These are phyloP conservation scores for Exsudoporus floridanus DNA, from an alignment of 1,284 basidiomycete genomes.

Conservation along the genomic window DNA sequence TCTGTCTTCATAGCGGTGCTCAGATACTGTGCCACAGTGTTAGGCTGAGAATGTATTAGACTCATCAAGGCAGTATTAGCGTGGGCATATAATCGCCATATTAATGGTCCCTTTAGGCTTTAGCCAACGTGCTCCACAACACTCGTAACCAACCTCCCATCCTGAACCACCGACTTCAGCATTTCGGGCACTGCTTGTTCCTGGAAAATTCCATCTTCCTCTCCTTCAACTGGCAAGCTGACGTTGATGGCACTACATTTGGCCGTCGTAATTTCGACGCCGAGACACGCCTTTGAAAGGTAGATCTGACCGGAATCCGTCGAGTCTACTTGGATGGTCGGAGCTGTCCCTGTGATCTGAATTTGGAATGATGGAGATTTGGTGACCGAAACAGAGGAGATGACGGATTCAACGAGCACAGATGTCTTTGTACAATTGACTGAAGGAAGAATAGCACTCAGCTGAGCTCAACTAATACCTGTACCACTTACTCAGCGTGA, in stretches of 20 bases:
- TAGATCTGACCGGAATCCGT: conserved; percentile 97
- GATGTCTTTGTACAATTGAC: conserved; percentile 91
- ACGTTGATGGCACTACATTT: conserved; percentile 97
- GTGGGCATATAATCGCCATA: background rate
- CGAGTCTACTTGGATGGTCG: conserved; percentile 92
- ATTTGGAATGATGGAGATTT: conserved; percentile 91
- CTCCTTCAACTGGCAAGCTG: conserved; percentile 81
- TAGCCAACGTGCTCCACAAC: conserved; percentile 89
- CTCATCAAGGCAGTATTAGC: background rate
- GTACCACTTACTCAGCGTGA: conserved; percentile 74
- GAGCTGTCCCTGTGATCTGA: conserved; percentile 87
- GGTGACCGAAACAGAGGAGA: conserved; percentile 87
- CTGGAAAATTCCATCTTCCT: conserved; percentile 89
- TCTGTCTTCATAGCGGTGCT: too few species aligned
- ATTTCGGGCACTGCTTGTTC: conserved; percentile 96
- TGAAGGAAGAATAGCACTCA: conserved; percentile 34
- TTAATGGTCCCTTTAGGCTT: background rate
- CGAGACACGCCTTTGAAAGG: conserved; percentile 81
- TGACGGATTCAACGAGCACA: conserved; percentile 87
- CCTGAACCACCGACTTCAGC: conserved; percentile 81
- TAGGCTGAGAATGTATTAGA: background rate
- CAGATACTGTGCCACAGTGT: too few species aligned
- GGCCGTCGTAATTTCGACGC: conserved; percentile 87
- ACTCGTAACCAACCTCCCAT: conserved; percentile 85
- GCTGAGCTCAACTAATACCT: background rate